These are phyloP conservation scores for Colletotrichum liriopes DNA, from an alignment of 2,329 filamentous ascomycete genomes.

Conservation along the genomic window DNA sequence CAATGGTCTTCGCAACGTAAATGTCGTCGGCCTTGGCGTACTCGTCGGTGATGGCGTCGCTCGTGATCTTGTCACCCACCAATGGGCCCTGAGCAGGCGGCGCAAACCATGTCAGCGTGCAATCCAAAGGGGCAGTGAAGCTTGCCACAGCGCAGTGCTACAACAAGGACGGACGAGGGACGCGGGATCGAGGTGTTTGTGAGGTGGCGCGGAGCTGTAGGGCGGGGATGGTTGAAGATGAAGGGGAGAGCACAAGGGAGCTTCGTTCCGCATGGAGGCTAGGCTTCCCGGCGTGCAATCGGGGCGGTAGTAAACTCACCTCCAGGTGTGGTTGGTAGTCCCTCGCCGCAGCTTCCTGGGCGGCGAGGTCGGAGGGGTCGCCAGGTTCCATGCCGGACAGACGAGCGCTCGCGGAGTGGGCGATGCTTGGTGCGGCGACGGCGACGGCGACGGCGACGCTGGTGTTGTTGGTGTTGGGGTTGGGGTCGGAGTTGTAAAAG, in stretches of 20 bases:
- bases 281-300: background rate
- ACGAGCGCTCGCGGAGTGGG: conserved; percentile 56
- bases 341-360: conserved; percentile 73
- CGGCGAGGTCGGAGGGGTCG: conserved; percentile 62
- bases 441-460: conserved; percentile 8
- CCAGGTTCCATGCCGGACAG: conserved; percentile 45
- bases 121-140: too few species aligned
- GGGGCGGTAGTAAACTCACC: conserved; percentile 56
- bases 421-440: conserved; percentile 20
- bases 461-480: conserved; percentile 25
- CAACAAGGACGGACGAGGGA: background rate
- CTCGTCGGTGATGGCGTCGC: conserved; percentile 83
- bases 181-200: background rate
- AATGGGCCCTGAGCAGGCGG: conserved; percentile 78
- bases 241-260: conserved; percentile 8
- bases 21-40: conserved; percentile 90
- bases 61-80: conserved; percentile 84
- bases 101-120: conserved; percentile 37
- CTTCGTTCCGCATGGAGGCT: conserved; percentile 10
- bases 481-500: conserved; percentile 36
- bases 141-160: background rate
- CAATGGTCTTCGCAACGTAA: conserved; percentile 89
- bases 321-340: conserved; percentile 72
- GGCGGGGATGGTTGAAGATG: conserved; percentile 34
- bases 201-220: background rate